Evolutionary conservation across 139 green algal species (phyloP).

Genomic region (Auxenochlorella pyrenoidosa): DNA sequence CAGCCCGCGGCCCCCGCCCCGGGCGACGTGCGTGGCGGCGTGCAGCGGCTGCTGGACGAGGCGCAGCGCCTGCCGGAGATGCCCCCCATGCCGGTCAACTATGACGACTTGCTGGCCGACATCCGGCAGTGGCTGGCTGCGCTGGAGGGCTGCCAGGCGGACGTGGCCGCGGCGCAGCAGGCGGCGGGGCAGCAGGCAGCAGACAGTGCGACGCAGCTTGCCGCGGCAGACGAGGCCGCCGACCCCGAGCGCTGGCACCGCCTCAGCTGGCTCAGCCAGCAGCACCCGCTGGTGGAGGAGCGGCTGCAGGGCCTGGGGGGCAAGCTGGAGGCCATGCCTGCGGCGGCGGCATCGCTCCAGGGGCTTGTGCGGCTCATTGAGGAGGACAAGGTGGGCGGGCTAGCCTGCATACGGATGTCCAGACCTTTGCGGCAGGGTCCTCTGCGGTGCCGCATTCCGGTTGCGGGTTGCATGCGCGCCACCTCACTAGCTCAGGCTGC

Average conservation of each 20-base stretch:
- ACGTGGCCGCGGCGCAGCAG: background rate
- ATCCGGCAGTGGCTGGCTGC: background rate
- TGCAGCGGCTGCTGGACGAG: background rate
- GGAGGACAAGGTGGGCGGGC: background rate
- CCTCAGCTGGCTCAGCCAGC: slow-evolving; percentile 20
- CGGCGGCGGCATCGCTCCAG: background rate
- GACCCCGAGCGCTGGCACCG: background rate
- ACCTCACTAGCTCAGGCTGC: too few species aligned
- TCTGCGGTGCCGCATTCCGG: too few species aligned
- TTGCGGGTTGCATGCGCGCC: too few species aligned
- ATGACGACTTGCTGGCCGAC: background rate
- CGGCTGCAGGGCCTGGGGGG: slow-evolving; percentile 7
- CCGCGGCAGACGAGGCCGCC: background rate
- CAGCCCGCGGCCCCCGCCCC: background rate
- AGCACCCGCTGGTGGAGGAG: slow-evolving; percentile 15
- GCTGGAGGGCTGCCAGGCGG: background rate
- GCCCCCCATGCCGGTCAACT: background rate
- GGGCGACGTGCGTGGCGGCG: background rate
- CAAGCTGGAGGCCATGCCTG: slow-evolving; percentile 6
- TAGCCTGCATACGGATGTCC: too few species aligned
- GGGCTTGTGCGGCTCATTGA: background rate
- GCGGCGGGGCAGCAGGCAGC: background rate
- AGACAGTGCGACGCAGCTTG: background rate
- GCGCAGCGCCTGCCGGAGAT: background rate
- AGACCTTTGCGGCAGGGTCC: too few species aligned